Percentiles rank a stretch among this genome's conserved stretches.
Conservation (phyloP, 192 early-diverging fungal genomes). For the Coemansia sp. region DNA sequence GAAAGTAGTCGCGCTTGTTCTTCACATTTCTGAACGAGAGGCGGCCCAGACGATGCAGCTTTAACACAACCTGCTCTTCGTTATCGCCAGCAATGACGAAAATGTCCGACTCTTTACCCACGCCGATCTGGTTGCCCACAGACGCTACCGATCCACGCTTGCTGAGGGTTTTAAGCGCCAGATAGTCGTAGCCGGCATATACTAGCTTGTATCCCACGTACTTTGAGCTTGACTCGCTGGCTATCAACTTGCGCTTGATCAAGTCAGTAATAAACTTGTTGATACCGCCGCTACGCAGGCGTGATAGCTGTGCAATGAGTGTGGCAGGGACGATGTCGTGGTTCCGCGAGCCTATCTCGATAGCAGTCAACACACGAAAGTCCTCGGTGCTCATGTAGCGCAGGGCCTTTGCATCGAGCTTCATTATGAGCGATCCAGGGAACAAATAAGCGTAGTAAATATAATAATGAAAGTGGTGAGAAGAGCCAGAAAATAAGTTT, state of each 20-base stretch:
- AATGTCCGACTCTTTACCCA: conserved; percentile 99
- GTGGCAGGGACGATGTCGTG: conserved; percentile 95
- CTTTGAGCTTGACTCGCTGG: conserved; percentile 62
- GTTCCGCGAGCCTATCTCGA: conserved; percentile 98
- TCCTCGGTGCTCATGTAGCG: conserved; percentile 94
- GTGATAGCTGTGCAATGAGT: conserved; percentile 95
- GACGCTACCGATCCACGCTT: conserved; percentile 87
- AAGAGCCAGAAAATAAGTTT: conserved; percentile 12
- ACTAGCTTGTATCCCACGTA: conserved; percentile 96
- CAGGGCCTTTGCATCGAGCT: conserved; percentile 90
- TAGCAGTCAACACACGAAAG: conserved; percentile 94
- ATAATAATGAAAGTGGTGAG: neutral
- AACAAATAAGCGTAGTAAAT: neutral
- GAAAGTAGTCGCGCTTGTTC: conserved; percentile 95
- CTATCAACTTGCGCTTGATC: conserved; percentile 88
- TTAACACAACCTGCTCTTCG: conserved; percentile 88
- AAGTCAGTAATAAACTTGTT: conserved; percentile 85
- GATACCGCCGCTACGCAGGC: conserved; percentile 81
- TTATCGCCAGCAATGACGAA: conserved; percentile 95
- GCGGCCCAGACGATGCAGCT: conserved; percentile 95
- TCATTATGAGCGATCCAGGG: conserved; percentile 66
- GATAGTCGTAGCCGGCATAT: conserved; percentile 99
- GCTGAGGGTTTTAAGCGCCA: conserved; percentile 91
- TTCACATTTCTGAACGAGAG: conserved; percentile 97
- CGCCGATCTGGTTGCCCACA: conserved; percentile 99